A percentile compares a stretch with the other conserved stretches of the same genome.
phyloP scores from a whole-genome alignment of 2,329 filamentous ascomycete species.

The Simplicillium aogashimaense region DNA sequence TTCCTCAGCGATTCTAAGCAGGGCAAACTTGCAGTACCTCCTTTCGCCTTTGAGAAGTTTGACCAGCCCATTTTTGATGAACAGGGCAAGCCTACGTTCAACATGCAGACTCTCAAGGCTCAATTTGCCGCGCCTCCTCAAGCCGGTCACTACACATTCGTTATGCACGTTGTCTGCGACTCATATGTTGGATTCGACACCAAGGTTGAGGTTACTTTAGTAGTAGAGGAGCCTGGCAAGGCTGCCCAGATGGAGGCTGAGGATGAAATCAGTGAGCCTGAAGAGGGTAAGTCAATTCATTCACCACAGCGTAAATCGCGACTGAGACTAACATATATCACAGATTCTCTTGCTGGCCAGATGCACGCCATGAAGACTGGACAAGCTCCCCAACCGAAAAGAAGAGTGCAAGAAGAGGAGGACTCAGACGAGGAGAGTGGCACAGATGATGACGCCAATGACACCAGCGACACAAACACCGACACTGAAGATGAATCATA shows the following conservation, averaged over 20 bases:
- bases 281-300: constrained; percentile 65
- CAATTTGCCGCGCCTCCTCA: constrained; percentile 94
- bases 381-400: constrained; percentile 46
- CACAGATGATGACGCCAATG: constrained; percentile 57
- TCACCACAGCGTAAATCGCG: constrained; percentile 13
- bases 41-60: constrained; percentile 89
- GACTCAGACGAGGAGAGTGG: constrained; percentile 75
- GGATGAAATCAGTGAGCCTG: constrained; percentile 95
- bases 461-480: constrained; percentile 59
- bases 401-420: constrained; percentile 34
- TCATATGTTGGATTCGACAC: constrained; percentile 92
- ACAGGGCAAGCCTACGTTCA: constrained; percentile 78
- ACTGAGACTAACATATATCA: constrained; percentile 4
- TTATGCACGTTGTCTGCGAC: constrained; percentile 88
- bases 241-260: constrained; percentile 72
- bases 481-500: constrained; percentile 55
- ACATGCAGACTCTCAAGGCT: constrained; percentile 93
- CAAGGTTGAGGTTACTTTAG: constrained; percentile 80
- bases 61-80: constrained; percentile 79
- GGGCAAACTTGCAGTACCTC: constrained; percentile 91
- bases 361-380: constrained; percentile 80
- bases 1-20: constrained; percentile 93
- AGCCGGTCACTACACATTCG: constrained; percentile 86
- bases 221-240: constrained; percentile 82
- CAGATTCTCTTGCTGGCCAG: constrained; percentile 83